Conservation (phyloP, 2,329 filamentous ascomycete species). For the Trichoderma oligosporum region DNA sequence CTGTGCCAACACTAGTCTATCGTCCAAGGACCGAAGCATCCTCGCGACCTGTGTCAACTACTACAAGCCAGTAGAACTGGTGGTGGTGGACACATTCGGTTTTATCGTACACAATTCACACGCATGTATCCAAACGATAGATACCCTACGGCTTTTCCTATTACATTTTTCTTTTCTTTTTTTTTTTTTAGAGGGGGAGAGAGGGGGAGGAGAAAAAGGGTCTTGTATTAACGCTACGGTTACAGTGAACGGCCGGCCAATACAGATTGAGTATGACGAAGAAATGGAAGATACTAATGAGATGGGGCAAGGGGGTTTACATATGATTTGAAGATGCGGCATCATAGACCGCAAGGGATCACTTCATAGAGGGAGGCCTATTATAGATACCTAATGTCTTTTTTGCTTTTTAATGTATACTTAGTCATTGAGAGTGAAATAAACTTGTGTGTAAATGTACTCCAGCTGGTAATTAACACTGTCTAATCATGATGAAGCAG, state of each 20-base stretch:
- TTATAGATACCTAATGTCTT: constrained; percentile 10
- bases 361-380: neutral
- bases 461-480: neutral
- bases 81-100: neutral
- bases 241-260: neutral
- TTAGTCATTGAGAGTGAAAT: neutral
- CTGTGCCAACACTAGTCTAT: constrained; percentile 67
- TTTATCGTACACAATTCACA: neutral
- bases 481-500: neutral
- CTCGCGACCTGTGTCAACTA: constrained; percentile 23
- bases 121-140: neutral
- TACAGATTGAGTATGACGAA: neutral
- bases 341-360: neutral
- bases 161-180: too few species aligned
- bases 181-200: too few species aligned
- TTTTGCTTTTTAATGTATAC: neutral
- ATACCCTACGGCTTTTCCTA: neutral
- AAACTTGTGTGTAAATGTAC: neutral
- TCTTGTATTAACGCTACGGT: neutral
- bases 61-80: constrained; percentile 8
- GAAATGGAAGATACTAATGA: constrained; percentile 4
- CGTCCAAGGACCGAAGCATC: constrained; percentile 22
- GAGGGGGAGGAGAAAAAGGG: neutral
- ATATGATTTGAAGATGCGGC: neutral
- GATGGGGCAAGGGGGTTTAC: neutral